Conservation (phyloP, 2,329 filamentous ascomycete genomes). For the Leptographium procerum region DNA sequence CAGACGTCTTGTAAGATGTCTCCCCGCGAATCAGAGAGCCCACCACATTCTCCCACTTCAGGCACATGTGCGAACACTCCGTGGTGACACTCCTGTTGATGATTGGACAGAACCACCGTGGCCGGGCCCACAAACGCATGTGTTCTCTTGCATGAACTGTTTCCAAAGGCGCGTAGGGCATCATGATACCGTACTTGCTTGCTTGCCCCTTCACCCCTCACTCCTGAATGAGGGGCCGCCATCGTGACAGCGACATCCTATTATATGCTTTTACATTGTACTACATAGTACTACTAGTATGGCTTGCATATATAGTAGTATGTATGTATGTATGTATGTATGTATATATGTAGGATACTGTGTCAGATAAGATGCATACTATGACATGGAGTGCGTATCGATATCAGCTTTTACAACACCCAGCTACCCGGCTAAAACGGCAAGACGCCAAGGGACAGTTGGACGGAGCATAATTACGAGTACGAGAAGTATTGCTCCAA, state of each 20-base stretch:
- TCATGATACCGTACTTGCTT: not conserved
- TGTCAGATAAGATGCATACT: no score
- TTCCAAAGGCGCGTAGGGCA: constrained; percentile 31
- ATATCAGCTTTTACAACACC: no score
- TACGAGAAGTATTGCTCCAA: no score
- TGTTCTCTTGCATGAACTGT: constrained; percentile 19
- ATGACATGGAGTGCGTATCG: no score
- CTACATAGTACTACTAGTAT: no score
- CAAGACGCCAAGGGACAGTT: no score
- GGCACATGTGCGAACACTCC: not conserved
- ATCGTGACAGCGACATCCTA: not conserved
- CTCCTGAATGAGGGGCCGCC: not conserved
- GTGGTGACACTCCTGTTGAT: not conserved
- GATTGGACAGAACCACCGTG: not conserved
- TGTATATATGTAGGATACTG: no score
- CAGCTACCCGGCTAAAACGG: no score
- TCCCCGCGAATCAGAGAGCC: constrained; percentile 21
- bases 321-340: no score
- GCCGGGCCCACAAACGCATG: not conserved
- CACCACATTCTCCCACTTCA: not conserved
- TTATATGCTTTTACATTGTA: no score
- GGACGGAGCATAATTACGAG: not conserved
- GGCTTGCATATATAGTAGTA: no score
- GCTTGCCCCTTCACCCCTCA: no score
- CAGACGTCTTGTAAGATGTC: constrained; percentile 8